Evolutionary conservation across 2,329 filamentous ascomycete species (phyloP).

Genomic region (Harringtonia lauricola): DNA sequence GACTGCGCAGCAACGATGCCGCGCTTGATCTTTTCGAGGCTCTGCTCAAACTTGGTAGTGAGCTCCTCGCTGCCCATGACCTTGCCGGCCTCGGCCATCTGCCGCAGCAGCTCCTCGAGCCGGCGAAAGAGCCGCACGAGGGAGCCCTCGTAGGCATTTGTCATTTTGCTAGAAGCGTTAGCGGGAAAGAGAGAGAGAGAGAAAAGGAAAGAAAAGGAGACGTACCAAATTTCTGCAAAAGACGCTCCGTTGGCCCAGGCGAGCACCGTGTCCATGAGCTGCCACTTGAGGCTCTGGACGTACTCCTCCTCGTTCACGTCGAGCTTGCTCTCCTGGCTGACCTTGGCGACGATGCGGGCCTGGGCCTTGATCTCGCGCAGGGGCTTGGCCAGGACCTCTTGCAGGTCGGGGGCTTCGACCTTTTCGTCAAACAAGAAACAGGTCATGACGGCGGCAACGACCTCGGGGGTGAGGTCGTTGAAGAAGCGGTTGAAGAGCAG

Average conservation of each 20-base stretch:
- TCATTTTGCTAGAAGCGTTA: slow-evolving; percentile 71
- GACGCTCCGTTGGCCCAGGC: slow-evolving; percentile 83
- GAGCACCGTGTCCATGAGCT: slow-evolving; percentile 94
- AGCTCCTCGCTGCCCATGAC: slow-evolving; percentile 97
- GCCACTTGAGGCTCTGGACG: slow-evolving; percentile 76
- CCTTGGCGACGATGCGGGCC: slow-evolving; percentile 80
- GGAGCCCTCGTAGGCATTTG: slow-evolving; percentile 93
- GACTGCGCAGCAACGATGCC: slow-evolving; percentile 95
- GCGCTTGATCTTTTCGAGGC: slow-evolving; percentile 73
- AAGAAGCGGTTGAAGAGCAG: slow-evolving; percentile 96
- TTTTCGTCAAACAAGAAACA: slow-evolving; percentile 98
- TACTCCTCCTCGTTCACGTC: slow-evolving; percentile 94
- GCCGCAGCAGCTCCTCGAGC: slow-evolving; percentile 83
- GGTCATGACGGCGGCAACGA: slow-evolving; percentile 75
- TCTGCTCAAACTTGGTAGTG: slow-evolving; percentile 81
- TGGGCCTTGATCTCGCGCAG: slow-evolving; percentile 79
- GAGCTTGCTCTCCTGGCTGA: slow-evolving; percentile 89
- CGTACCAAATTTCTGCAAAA: slow-evolving; percentile 92
- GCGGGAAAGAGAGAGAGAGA: neutral
- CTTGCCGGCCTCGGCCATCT: slow-evolving; percentile 92
- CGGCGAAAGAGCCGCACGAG: slow-evolving; percentile 93
- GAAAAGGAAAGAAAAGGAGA: slow-evolving; percentile 14
- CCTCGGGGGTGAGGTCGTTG: slow-evolving; percentile 84
- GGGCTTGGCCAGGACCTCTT: slow-evolving; percentile 77
- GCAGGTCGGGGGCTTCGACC: slow-evolving; percentile 64